phyloP scores from a whole-genome alignment of 257 asterid species.

The Solanum tarapatanum region DNA sequence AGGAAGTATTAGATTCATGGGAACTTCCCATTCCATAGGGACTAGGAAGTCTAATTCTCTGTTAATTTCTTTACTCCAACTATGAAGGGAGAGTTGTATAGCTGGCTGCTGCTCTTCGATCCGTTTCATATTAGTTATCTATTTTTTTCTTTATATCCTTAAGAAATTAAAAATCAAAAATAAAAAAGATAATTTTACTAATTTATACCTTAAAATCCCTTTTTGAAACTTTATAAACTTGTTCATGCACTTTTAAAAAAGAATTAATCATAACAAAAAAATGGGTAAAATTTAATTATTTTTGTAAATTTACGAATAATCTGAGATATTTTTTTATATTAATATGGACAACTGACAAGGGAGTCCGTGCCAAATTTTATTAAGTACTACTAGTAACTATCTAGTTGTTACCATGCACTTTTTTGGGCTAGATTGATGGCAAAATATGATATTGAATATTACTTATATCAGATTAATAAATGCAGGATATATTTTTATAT shows the following conservation, averaged over 20 bases:
- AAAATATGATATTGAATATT: neutral
- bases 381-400: neutral
- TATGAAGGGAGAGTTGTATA: neutral
- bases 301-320: too few relatives aligned
- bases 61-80: neutral
- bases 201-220: too few relatives aligned
- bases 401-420: neutral
- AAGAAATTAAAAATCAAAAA: too few relatives aligned
- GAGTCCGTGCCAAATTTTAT: neutral
- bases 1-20: neutral
- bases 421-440: neutral
- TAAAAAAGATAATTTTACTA: accelerated
- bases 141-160: too few relatives aligned
- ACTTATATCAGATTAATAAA: neutral
- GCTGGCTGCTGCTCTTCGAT: accelerated
- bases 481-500: neutral
- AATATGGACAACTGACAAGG: too few relatives aligned
- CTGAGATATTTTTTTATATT: too few relatives aligned
- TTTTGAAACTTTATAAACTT: neutral
- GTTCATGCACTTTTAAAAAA: neutral
- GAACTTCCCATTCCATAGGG: neutral
- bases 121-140: neutral
- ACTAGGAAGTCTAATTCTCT: neutral
- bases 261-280: too few relatives aligned
- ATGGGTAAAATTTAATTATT: too few relatives aligned